Evolutionary conservation across 2,329 filamentous ascomycete species (phyloP).

Genomic region (Coniochaeta prunicola): DNA sequence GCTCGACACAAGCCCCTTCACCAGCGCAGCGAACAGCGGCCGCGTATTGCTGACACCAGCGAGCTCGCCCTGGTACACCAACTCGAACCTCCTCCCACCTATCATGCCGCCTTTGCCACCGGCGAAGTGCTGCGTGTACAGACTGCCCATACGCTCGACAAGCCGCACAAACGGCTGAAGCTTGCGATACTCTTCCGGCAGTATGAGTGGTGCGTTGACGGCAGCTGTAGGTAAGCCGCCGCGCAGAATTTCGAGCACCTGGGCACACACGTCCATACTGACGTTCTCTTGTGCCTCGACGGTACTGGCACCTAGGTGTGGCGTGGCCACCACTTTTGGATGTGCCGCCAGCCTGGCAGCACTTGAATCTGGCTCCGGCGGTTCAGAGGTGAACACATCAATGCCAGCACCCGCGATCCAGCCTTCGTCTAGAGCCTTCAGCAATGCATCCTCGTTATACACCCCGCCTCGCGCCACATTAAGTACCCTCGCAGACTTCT

Average conservation of each 20-base stretch:
- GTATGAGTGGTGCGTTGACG: conserved; percentile 74
- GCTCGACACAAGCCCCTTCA: conserved; percentile 66
- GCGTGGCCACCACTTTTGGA: conserved; percentile 67
- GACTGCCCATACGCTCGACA: conserved; percentile 69
- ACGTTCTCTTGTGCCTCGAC: conserved; percentile 81
- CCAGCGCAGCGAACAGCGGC: conserved; percentile 69
- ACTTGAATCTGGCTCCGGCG: conserved; percentile 46
- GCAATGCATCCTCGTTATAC: conserved; percentile 67
- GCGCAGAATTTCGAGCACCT: conserved; percentile 65
- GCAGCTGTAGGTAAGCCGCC: conserved; percentile 69
- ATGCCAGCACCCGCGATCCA: conserved; percentile 71
- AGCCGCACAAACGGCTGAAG: conserved; percentile 70
- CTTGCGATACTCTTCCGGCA: conserved; percentile 73
- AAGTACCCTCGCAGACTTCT: conserved; percentile 62
- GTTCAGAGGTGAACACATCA: conserved; percentile 74
- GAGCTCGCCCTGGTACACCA: conserved; percentile 71
- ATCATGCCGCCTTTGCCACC: conserved; percentile 33
- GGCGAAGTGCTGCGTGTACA: conserved; percentile 72
- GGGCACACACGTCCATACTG: conserved; percentile 73
- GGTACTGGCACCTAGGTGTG: conserved; percentile 73
- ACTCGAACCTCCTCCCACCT: conserved; percentile 63
- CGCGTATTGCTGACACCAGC: conserved; percentile 66
- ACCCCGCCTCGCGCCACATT: conserved; percentile 78
- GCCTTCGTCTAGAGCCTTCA: conserved; percentile 62
- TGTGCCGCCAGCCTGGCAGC: conserved; percentile 60